Percentiles rank a stretch among this genome's conserved stretches.
phyloP scores from a whole-genome alignment of 2,329 filamentous ascomycete species.

The Laburnicola sp. region DNA sequence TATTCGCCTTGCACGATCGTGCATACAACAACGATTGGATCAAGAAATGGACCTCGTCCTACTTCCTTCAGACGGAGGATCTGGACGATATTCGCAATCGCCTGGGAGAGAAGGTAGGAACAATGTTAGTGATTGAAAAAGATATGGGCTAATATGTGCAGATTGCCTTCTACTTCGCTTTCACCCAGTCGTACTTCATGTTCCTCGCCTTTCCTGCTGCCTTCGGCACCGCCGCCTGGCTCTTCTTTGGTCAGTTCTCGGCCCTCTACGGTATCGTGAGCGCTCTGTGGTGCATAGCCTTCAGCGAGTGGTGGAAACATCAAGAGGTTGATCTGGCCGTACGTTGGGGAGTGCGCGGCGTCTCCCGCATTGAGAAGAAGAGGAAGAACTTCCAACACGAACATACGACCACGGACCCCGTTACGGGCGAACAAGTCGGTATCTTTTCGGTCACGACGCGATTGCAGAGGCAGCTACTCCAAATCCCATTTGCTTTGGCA shows the following conservation, averaged over 20 bases:
- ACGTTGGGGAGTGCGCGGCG: slow-evolving; percentile 84
- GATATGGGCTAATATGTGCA: slow-evolving; percentile 35
- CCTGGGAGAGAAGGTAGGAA: slow-evolving; percentile 52
- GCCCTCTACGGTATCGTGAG: slow-evolving; percentile 76
- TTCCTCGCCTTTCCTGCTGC: slow-evolving; percentile 82
- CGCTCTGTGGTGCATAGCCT: slow-evolving; percentile 81
- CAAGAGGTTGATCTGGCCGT: slow-evolving; percentile 85
- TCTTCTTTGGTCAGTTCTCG: slow-evolving; percentile 83
- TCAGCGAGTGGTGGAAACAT: slow-evolving; percentile 95
- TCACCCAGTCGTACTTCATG: slow-evolving; percentile 85
- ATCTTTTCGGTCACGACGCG: slow-evolving; percentile 77
- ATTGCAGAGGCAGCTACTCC: slow-evolving; percentile 74
- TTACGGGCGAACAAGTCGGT: slow-evolving; percentile 77
- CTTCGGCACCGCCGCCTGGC: slow-evolving; percentile 76
- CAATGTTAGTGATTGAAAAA: no score
- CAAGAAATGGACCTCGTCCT: slow-evolving; percentile 55
- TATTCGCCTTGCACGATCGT: slow-evolving; percentile 56
- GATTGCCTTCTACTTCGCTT: slow-evolving; percentile 95
- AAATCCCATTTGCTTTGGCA: slow-evolving; percentile 80
- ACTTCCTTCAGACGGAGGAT: slow-evolving; percentile 52
- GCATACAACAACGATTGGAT: slow-evolving; percentile 58
- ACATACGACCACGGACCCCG: slow-evolving; percentile 72
- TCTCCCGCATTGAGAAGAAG: slow-evolving; percentile 77
- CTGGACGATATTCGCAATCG: slow-evolving; percentile 56
- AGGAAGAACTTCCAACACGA: slow-evolving; percentile 80